Conservation (phyloP, 2,329 filamentous ascomycete genomes). For the Thielaviopsis populi region DNA sequence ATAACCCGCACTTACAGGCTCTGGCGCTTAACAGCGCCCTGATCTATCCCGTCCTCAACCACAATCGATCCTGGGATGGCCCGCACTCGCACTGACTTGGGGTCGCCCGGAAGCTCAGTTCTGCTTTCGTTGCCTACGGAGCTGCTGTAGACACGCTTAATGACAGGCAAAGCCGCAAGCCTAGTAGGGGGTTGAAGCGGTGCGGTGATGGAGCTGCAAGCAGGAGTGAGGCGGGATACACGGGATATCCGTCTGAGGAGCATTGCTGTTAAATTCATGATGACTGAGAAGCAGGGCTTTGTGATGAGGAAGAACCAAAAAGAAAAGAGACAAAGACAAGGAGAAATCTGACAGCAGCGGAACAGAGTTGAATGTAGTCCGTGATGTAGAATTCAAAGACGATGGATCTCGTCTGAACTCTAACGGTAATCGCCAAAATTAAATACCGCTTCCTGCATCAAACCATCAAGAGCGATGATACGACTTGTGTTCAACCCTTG, state of each 20-base stretch:
- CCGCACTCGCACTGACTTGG: not conserved
- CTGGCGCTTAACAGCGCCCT: not conserved
- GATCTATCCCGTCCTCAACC: not conserved
- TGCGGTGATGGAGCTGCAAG: not conserved
- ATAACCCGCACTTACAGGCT: conserved; percentile 12
- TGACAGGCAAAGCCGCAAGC: not conserved
- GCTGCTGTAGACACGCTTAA: not conserved
- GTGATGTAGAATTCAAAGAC: no score
- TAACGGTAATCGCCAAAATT: no score
- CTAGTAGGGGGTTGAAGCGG: not conserved
- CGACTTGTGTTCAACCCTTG: no score
- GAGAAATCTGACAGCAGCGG: no score
- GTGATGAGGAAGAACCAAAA: no score
- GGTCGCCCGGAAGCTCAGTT: not conserved
- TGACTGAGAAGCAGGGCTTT: no score
- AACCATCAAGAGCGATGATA: no score
- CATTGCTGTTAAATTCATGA: not conserved
- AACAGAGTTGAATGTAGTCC: no score
- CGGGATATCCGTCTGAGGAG: not conserved
- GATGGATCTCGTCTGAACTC: no score
- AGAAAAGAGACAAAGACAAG: no score
- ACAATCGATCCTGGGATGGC: not conserved
- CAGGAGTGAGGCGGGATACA: not conserved
- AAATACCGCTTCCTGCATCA: no score
- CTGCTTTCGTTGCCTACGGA: not conserved